These are phyloP conservation scores for Luzula sylvatica DNA, from an alignment of 176 grass and related monocot genomes.

Conservation along the genomic window DNA sequence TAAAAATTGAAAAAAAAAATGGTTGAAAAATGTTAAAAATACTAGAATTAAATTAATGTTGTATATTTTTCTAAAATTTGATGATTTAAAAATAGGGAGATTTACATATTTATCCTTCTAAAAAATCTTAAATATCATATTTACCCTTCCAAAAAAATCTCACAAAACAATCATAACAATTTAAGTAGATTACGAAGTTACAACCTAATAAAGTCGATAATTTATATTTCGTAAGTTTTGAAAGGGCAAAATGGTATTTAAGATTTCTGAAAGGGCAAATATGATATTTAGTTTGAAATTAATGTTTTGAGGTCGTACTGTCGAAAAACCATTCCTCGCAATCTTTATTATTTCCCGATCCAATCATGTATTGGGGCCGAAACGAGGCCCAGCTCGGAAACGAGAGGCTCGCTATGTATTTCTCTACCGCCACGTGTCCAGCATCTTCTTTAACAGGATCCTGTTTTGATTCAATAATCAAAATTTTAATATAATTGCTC, in stretches of 20 bases:
- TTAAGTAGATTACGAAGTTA: too few relatives aligned
- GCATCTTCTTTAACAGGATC: conserved; percentile 82
- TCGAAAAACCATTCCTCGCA: conserved; percentile 99
- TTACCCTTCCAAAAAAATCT: too few relatives aligned
- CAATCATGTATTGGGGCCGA: conserved; percentile 92
- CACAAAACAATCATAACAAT: too few relatives aligned
- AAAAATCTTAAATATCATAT: too few relatives aligned
- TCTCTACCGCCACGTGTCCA: conserved; percentile 69
- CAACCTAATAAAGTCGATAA: too few relatives aligned
- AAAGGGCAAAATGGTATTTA: too few relatives aligned
- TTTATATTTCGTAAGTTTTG: too few relatives aligned
- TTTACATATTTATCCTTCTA: too few relatives aligned
- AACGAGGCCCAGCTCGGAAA: conserved; percentile 68
- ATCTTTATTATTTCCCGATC: conserved; percentile 98
- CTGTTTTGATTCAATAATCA: conserved; percentile 19
- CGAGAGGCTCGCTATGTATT: conserved; percentile 51
- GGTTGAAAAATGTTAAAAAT: not conserved
- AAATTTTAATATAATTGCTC: conserved; percentile 6
- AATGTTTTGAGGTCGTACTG: conserved; percentile 28
- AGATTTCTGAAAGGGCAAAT: too few relatives aligned
- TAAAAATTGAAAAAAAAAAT: not conserved
- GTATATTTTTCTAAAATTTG: too few relatives aligned
- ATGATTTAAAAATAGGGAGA: too few relatives aligned
- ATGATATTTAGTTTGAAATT: not conserved
- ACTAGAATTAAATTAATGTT: too few relatives aligned